phyloP scores from a whole-genome alignment of 306 rosid species.

The Malus sieversii region DNA sequence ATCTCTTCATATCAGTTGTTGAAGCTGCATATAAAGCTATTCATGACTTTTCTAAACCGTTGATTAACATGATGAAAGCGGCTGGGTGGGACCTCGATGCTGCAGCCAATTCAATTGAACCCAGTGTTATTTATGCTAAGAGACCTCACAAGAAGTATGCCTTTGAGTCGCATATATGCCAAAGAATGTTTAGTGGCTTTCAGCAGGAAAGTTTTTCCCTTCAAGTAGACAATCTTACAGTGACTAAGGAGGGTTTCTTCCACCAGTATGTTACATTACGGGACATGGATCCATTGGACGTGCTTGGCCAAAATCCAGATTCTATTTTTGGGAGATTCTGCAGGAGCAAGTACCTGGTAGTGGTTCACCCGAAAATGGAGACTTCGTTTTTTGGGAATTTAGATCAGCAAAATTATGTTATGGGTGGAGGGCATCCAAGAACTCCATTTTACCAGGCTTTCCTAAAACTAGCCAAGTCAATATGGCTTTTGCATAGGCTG shows the following conservation, averaged over 20 bases:
- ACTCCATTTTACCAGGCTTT: slow-evolving; percentile 96
- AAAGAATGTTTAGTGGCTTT: slow-evolving; percentile 88
- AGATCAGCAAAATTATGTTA: slow-evolving; percentile 78
- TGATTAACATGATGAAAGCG: slow-evolving; percentile 99
- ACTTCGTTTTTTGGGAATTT: slow-evolving; percentile 91
- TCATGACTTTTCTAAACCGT: slow-evolving; percentile 94
- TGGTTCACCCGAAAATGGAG: slow-evolving; percentile 96
- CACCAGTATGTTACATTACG: slow-evolving; percentile 73
- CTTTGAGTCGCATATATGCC: slow-evolving; percentile 93
- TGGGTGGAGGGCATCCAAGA: slow-evolving; percentile 95
- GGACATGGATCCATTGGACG: slow-evolving; percentile 91
- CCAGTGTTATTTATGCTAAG: slow-evolving; percentile 68
- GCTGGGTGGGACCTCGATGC: slow-evolving; percentile 99
- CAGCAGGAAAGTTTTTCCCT: slow-evolving; percentile 76
- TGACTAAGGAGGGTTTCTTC: slow-evolving; percentile 68
- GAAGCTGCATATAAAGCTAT: slow-evolving; percentile 87
- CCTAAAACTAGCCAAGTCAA: slow-evolving; percentile 77
- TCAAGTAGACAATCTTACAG: slow-evolving; percentile 42
- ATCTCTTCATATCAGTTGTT: slow-evolving; percentile 69
- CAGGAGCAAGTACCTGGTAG: slow-evolving; percentile 78
- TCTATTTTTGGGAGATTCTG: slow-evolving; percentile 86
- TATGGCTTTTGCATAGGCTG: slow-evolving; percentile 90
- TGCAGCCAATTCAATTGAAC: slow-evolving; percentile 88
- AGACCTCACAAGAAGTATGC: slow-evolving; percentile 99
- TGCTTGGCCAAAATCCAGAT: slow-evolving; percentile 92